Conservation (phyloP, 179 eudicot species). For the Vitellaria paradoxa region DNA sequence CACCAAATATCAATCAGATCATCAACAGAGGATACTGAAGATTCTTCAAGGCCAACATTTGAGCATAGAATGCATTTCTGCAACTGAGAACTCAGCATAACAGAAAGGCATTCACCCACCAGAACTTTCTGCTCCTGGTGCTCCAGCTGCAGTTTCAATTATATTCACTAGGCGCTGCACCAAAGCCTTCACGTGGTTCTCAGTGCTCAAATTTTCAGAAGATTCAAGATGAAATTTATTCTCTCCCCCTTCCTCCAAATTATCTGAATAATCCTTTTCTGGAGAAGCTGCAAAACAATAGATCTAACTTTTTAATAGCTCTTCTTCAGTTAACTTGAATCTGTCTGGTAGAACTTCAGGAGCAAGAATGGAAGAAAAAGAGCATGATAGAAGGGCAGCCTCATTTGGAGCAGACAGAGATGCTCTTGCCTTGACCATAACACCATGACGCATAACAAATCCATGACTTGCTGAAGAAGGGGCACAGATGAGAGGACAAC, state of each 20-base stretch:
- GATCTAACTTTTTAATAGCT: slow-evolving; percentile 54
- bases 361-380: slow-evolving; percentile 53
- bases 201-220: slow-evolving; percentile 27
- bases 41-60: slow-evolving; percentile 40
- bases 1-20: slow-evolving; percentile 80
- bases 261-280: slow-evolving; percentile 25
- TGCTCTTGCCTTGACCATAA: slow-evolving; percentile 76
- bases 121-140: slow-evolving; percentile 73
- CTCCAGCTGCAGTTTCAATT: slow-evolving; percentile 86
- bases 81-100: slow-evolving; percentile 66
- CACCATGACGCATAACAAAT: slow-evolving; percentile 98
- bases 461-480: slow-evolving; percentile 91
- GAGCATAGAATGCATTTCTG: slow-evolving; percentile 45
- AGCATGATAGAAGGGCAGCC: slow-evolving; percentile 45
- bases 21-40: slow-evolving; percentile 38
- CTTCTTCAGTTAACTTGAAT: slow-evolving; percentile 68
- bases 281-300: slow-evolving; percentile 49
- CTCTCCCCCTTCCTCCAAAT: slow-evolving; percentile 31
- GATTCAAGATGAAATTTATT: slow-evolving; percentile 26
- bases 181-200: slow-evolving; percentile 35
- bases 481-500: slow-evolving; percentile 82
- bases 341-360: slow-evolving; percentile 58
- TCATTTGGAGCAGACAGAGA: slow-evolving; percentile 41
- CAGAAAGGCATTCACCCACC: slow-evolving; percentile 63
- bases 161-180: slow-evolving; percentile 54